Base-by-base conservation (phyloP, 805 yeast genomes). In the Zygosaccharomyces rouxii region DNA sequence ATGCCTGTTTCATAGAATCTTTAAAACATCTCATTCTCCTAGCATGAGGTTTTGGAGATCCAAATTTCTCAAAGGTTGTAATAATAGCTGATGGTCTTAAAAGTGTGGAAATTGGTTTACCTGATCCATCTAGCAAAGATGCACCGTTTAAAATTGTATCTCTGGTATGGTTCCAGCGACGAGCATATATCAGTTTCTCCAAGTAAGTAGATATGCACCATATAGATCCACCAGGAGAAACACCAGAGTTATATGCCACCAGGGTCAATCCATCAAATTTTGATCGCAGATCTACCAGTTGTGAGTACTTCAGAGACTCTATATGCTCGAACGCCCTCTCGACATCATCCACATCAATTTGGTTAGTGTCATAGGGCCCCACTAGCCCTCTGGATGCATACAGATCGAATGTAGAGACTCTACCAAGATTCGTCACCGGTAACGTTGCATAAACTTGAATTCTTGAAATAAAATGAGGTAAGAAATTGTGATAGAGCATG, bases 141-240 rank as follows among this genome's bases (percentile, higher is more conserved):
- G 94, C 86, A 25, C 89, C 83, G 53, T 84, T 85, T 45, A 94
- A 69, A 56, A 89, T 89, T 0, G 87, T 77, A 61, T 92, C 98
- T 55, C 81, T 82, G 1, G 97, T 83, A 63, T 94, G 98, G 64
- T 90, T 92, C 98, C 98, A 94, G 39, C 86, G 81, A 1, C 94
- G 89, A 0, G 96, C 95, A 65, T 89, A 88, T 2, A 92, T 72
- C n/a, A 90, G 71, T 53, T 84, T 84, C 55, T 92, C 97, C 14
- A 83, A 78, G 52, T 84, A 81, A 48, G 83, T 82, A 39, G 78
- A 76, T 9, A 92, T 65, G 31, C 83, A 71, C 97, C 97, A 90
- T 40, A 90, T 80, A 0, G 95, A 81, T 11, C 99, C 98, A 52
- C 99, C 99, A 25, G 94, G 74, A 0, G 95, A 76, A 62, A 88